Evolutionary conservation across 176 grass and related monocot species (phyloP), one percentile per base, ranked within the genome.

Genomic region (Secale cereale): DNA sequence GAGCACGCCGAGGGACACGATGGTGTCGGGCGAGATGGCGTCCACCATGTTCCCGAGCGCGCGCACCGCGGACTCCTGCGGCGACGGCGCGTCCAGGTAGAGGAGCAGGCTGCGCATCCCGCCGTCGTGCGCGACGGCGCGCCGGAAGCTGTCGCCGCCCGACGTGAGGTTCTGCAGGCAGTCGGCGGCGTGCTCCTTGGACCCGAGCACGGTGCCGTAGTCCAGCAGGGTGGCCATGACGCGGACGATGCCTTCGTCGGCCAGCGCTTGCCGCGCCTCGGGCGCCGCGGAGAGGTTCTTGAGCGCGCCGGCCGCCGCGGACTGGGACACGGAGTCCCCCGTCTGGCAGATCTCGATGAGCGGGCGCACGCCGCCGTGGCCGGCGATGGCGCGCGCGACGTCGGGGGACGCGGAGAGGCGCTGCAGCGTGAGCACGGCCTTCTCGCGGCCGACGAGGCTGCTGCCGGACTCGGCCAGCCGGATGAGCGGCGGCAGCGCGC

Each of bases 171-270:
- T 91, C 57, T 85, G 90, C 79, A 99, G 45, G 64, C 97, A 96
- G 76, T 99, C 97, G 0, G 97, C 91, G 0, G 97, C 89, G 61
- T 92, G 82, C 84, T 99, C 91, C 87, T 98, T 98, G 11, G 91
- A 90, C 9, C 89, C 93, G 1, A 86, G 60, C 13, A 86, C 93
- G 10, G 82, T 87, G 33, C 90, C 82, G 37, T 76, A 77, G 25
- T 99, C 88, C 5, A 99, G 78, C 26, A 96, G 85, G 45, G 12
- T 70, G 78, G 96, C 84, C 91, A 94, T 96, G 79, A 96, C 97
- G 2, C 65, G 79, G 17, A 99, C 79, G 11, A 92, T 56, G 1
- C 97, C 97, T 67, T 96, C 86, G 56, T 96, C 93, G 0, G 88
- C 97, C 75, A 99, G 59, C 1, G 65, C 71, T 22, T 92, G 97